Conservation (phyloP, 441 rosid species). For the Viola pubescens region DNA sequence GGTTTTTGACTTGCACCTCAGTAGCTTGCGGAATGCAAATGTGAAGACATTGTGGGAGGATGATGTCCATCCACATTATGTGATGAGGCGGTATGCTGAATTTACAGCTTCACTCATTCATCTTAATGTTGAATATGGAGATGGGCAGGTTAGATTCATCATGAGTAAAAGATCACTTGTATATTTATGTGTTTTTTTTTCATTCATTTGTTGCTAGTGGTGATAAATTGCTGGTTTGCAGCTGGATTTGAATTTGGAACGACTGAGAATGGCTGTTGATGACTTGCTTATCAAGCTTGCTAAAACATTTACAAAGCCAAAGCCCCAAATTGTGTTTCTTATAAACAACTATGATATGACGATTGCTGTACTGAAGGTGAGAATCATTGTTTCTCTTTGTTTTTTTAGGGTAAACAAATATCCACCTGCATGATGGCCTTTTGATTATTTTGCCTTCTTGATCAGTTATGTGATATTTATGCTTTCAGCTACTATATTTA, state of each 20-base stretch:
- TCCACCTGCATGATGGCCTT: not conserved
- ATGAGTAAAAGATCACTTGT: not conserved
- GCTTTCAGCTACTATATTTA: constrained; percentile 4
- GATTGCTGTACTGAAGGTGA: constrained; percentile 75
- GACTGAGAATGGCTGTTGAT: constrained; percentile 92
- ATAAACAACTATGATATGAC: constrained; percentile 98
- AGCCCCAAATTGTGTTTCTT: constrained; percentile 81
- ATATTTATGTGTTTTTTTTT: not conserved
- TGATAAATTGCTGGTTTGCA: constrained; percentile 29
- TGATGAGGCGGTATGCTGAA: constrained; percentile 99
- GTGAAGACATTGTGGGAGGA: constrained; percentile 93
- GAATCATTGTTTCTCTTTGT: not conserved
- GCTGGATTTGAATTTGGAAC: constrained; percentile 95
- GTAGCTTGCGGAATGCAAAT: constrained; percentile 88
- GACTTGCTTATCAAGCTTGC: constrained; percentile 90
- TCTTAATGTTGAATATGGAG: constrained; percentile 89
- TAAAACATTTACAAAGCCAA: constrained; percentile 58
- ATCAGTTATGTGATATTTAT: not conserved
- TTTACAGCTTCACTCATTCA: constrained; percentile 96
- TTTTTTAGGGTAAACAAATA: not conserved
- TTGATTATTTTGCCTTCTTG: not conserved
- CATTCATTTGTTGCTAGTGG: not conserved
- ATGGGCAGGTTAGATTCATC: constrained; percentile 73
- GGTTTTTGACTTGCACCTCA: constrained; percentile 91
- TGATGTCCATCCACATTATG: constrained; percentile 98